phyloP scores from a whole-genome alignment of 805 yeast genomes.

The Ogataea minuta region DNA sequence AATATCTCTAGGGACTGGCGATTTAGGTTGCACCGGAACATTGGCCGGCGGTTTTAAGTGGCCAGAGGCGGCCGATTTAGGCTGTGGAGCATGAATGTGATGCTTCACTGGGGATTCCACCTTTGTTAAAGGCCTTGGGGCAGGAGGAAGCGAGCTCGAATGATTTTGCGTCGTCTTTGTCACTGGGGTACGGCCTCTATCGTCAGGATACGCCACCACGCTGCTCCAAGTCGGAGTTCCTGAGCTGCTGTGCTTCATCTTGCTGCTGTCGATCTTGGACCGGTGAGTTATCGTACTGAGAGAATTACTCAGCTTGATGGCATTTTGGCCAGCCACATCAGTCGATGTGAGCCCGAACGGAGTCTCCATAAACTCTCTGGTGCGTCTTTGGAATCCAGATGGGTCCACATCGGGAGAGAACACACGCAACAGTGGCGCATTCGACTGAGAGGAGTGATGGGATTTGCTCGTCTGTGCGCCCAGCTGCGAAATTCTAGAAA shows the following conservation, averaged over 20 bases:
- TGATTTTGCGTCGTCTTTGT: slow-evolving; percentile 18
- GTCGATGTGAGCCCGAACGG: slow-evolving; percentile 18
- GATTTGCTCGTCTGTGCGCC: slow-evolving; percentile 13
- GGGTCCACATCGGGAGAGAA: slow-evolving; percentile 31
- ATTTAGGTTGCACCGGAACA: slow-evolving; percentile 28
- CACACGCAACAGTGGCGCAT: slow-evolving; percentile 23
- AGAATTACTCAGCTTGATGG: slow-evolving; percentile 30
- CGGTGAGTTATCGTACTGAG: slow-evolving; percentile 29
- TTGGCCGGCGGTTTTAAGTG: slow-evolving; percentile 9
- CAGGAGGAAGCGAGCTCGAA: slow-evolving; percentile 29
- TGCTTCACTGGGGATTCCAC: slow-evolving; percentile 9
- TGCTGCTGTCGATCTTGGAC: slow-evolving; percentile 23
- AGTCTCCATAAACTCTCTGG: slow-evolving; percentile 20
- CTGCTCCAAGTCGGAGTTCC: slow-evolving; percentile 18
- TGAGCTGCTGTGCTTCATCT: slow-evolving; percentile 11
- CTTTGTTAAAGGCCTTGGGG: slow-evolving; percentile 9
- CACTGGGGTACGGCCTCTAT: slow-evolving; percentile 22
- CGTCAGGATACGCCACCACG: slow-evolving; percentile 14
- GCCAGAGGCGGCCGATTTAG: slow-evolving; percentile 11
- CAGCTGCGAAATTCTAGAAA: slow-evolving; percentile 9
- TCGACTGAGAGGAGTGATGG: slow-evolving; percentile 9
- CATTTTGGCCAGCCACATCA: slow-evolving; percentile 28
- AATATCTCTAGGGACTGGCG: slow-evolving; percentile 50
- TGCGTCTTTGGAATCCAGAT: slow-evolving; percentile 21
- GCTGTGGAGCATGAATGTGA: slow-evolving; percentile 18